phyloP scores from a whole-genome alignment of 768 basidiomycete genomes.

The Xerocomellus dryophilus region DNA sequence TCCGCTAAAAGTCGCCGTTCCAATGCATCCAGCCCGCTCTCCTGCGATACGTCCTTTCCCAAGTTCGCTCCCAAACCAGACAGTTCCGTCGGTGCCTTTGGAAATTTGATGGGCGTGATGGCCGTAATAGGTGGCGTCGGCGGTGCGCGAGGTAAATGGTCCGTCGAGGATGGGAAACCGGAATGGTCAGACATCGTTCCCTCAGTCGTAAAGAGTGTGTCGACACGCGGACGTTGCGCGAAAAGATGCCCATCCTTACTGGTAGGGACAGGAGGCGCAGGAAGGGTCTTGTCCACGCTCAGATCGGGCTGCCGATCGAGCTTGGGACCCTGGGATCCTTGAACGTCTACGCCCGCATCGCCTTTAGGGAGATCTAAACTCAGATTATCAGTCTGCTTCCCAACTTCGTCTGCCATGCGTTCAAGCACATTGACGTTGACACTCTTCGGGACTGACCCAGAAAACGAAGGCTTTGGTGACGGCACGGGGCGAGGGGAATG shows the following conservation, averaged over 20 bases:
- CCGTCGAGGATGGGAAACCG: slow-evolving; percentile 12
- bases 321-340: slow-evolving; percentile 18
- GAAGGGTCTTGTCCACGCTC: slow-evolving; percentile 56
- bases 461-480: slow-evolving; percentile 58
- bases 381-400: slow-evolving; percentile 25
- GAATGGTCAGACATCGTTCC: slow-evolving; percentile 7
- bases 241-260: slow-evolving; percentile 30
- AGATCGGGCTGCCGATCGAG: slow-evolving; percentile 14
- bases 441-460: slow-evolving; percentile 25
- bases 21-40: slow-evolving; percentile 69
- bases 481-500: slow-evolving; percentile 68
- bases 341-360: slow-evolving; percentile 20
- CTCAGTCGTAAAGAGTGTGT: slow-evolving; percentile 29
- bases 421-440: slow-evolving; percentile 64
- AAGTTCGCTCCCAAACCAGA: slow-evolving; percentile 24
- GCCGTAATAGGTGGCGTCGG: slow-evolving; percentile 55
- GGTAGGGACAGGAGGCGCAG: slow-evolving; percentile 53
- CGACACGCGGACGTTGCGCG: slow-evolving; percentile 25
- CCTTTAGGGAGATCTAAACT: slow-evolving; percentile 23
- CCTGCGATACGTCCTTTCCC: slow-evolving; percentile 26
- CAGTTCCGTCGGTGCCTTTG: slow-evolving; percentile 32
- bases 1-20: slow-evolving; percentile 66
- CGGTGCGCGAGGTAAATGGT: slow-evolving; percentile 31
- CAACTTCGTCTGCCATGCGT: slow-evolving; percentile 65
- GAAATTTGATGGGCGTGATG: slow-evolving; percentile 34